Evolutionary conservation across 768 basidiomycete species (phyloP), one percentile per base, ranked within the genome.

Genomic region (Termitomyces sp.): DNA sequence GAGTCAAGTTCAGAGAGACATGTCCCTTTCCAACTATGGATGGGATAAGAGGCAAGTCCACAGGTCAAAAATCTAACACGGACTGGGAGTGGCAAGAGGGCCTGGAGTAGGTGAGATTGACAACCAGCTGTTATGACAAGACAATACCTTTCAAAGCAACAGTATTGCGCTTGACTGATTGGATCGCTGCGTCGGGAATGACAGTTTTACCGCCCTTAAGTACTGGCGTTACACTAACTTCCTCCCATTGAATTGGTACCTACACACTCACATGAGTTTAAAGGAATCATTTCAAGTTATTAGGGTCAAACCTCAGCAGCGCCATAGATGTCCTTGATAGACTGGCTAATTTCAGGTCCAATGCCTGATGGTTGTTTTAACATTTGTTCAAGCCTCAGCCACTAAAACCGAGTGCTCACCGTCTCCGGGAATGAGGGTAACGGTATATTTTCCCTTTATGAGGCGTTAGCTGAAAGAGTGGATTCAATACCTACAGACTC

Each of bases 201-300:
- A 93, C 93, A 51, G 95, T 97, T 81, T 98, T 97, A 52, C 97
- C 97, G 59, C 88, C 88, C 74, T 94, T 93, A 59, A 98, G 78
- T 55, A 96, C 84, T 13, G 97, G 97, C 7, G 93, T 89, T 50
- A 99, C 97, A 70, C 89, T 91, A 73, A 98, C 96, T 76, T 98
- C 97, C 73, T 99, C 97, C 97, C 97, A 99, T 76, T 93, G 83
- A 67, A 99, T 97, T 47, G 97, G 97, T 27, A 97, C 96, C 94
- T 96, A 16, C 30, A 30, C 15, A 27, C 36, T 36, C 34, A 53
- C n/a, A 33, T 58, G n/a, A 58, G 33, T 16, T 15, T 13, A 46
- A 27, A 27, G 27, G 47, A 2, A 42, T 37, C 34, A 13, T 20
- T 34, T n/a, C 16, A 24, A 7, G 27, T n/a, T 6, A 37, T 13